Percentiles rank a stretch among this genome's conserved stretches.
Conservation (phyloP, 1,284 basidiomycete species). For the Irpex sp. region DNA sequence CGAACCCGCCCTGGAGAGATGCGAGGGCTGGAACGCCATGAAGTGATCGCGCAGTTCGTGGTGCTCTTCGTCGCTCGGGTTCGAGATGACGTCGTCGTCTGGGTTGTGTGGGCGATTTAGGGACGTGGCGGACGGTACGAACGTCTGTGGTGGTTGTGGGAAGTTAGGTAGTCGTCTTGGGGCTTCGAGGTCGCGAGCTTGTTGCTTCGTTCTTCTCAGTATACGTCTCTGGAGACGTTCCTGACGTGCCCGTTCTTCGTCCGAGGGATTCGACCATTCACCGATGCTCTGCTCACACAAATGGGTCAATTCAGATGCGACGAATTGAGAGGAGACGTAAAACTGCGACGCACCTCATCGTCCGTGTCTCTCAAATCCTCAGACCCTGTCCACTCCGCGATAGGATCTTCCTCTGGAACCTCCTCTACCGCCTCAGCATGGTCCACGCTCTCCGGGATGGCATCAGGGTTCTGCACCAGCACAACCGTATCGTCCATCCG, state of each 20-base stretch:
- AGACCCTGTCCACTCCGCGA: constrained; percentile 78
- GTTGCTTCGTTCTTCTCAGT: constrained; percentile 40
- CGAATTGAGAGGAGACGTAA: background rate
- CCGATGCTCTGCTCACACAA: constrained; percentile 58
- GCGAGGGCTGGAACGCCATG: constrained; percentile 36
- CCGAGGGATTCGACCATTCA: constrained; percentile 86
- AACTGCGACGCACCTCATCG: constrained; percentile 48
- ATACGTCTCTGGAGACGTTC: constrained; percentile 58
- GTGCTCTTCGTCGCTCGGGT: constrained; percentile 73
- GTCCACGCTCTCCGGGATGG: constrained; percentile 10
- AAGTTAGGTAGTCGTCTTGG: constrained; percentile 74
- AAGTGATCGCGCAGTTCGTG: constrained; percentile 36
- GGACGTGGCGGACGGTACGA: background rate
- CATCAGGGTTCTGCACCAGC: background rate
- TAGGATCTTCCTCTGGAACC: constrained; percentile 35
- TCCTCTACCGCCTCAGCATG: constrained; percentile 25
- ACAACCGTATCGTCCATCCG: constrained; percentile 28
- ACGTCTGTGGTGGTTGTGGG: constrained; percentile 59
- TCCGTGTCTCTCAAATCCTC: constrained; percentile 56
- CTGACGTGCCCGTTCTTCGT: constrained; percentile 75
- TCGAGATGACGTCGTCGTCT: constrained; percentile 74
- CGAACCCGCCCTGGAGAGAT: constrained; percentile 19
- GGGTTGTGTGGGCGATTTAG: background rate
- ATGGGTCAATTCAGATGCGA: too few species aligned
- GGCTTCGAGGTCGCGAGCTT: constrained; percentile 39